Evolutionary conservation across 23 red algal species (phyloP), one percentile per base, ranked within the genome.

Genomic region (Chondrus crispus): DNA sequence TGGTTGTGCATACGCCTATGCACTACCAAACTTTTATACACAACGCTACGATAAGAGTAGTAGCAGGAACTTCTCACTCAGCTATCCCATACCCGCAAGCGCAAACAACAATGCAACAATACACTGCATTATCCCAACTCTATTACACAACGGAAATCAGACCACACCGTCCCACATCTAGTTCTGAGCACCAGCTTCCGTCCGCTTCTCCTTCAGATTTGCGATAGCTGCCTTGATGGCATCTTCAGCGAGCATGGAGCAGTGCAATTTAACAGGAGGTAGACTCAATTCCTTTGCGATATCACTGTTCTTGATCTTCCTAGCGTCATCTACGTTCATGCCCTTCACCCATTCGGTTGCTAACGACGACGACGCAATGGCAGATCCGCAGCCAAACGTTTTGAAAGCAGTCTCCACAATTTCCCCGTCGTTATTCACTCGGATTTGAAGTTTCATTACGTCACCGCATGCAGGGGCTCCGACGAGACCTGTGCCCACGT

Each of bases 181-280:
- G 44, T 54, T 55, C 41, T 36, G 16, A 49, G 38, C 76, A 16
- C 20, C 45, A 49, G 36, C 76, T 0, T 55, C 32, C 12, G 42
- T 60, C 20, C 52, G 93, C 84, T 98, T 98, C 57, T 90, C 68
- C 73, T 93, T 84, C 16, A 95, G 73, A 74, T 98, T 91, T 44
- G 87, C 62, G 14, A 98, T 80, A 14, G 96, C 96, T 35, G 96
- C 96, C 63, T 93, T 94, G 87, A 98, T 98, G 46, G 96, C 96
- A 88, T 98, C 96, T 68, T 98, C 96, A 11, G 96, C 96, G 48
- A 98, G 64, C 96, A 98, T 98, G 29, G 91, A 95, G 82, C 96
- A 98, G 43, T 98, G 96, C 52, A 98, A 85, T 70, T 98, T 98
- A 33, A 98, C 96, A 38, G 96, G 96, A 1, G 96, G 96, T 64